Evolutionary conservation across 371 early-diverging fungal species (phyloP).

Genomic region (Saksenaea vasiformis): DNA sequence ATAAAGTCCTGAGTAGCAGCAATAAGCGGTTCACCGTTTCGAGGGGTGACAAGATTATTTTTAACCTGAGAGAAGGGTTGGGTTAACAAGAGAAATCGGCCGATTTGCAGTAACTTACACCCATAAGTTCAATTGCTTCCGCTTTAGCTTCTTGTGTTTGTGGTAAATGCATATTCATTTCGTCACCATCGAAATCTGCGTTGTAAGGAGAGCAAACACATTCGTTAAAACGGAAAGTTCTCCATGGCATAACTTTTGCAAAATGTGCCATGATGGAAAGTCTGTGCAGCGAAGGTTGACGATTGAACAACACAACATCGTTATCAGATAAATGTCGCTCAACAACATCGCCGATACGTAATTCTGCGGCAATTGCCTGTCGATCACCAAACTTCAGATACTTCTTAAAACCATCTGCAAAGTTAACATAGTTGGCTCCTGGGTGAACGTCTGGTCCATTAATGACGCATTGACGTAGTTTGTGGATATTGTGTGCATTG

Average conservation of each 20-base stretch:
- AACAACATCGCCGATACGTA: constrained; percentile 94
- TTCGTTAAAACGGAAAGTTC: constrained; percentile 99
- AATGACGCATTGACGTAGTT: constrained; percentile 76
- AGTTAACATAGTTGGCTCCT: constrained; percentile 92
- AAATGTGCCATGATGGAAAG: constrained; percentile 99
- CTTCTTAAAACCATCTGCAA: constrained; percentile 55
- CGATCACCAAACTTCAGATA: constrained; percentile 80
- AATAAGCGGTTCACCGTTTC: constrained; percentile 98
- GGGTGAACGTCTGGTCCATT: constrained; percentile 96
- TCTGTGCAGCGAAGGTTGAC: constrained; percentile 99
- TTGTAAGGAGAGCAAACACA: constrained; percentile 99
- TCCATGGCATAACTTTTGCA: constrained; percentile 95
- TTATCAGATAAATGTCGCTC: constrained; percentile 97
- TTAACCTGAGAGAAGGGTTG: constrained; percentile 53
- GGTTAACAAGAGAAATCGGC: constrained; percentile 1
- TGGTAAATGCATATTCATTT: constrained; percentile 99
- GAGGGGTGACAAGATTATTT: constrained; percentile 97
- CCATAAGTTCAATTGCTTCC: constrained; percentile 98
- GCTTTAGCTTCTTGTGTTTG: constrained; percentile 99
- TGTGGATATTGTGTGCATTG: constrained; percentile 84
- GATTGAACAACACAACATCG: constrained; percentile 99
- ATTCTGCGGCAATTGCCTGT: constrained; percentile 66
- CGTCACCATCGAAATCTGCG: constrained; percentile 99
- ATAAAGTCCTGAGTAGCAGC: constrained; percentile 99
- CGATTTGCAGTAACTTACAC: constrained; percentile 46